Evolutionary conservation across 2,329 filamentous ascomycete genomes (phyloP), one percentile per base, ranked within the genome.

Genomic region (Fusarium mundagurra): DNA sequence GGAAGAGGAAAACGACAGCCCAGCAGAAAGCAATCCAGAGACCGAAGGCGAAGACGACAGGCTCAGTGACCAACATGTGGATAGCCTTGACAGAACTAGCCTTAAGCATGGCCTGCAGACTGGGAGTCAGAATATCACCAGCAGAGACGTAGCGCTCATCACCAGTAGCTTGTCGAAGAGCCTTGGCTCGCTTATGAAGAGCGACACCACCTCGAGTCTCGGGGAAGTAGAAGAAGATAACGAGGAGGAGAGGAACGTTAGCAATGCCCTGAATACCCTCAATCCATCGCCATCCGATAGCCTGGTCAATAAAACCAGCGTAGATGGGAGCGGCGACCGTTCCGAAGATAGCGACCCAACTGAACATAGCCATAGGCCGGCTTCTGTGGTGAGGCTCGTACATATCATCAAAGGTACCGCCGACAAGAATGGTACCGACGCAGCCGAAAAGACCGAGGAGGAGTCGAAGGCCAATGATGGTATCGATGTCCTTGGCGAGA

Each of bases 21-120:
- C 74, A 76, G 44, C 74, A 76, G 59, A 76, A 76, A 5, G 74
- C 74, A 11, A 76, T 76, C 74, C 74, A 76, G 18, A 76, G 69
- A 33, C 74, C 74, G 33, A 76, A 76, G 4, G 74, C 74, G 53
- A 76, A 73, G 29, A 76, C 74, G 5, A 76, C 74, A n/a, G 74
- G 74, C 50, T 76, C 74, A 1, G 74, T 76, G 8, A 69, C 74
- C 34, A 76, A 10, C 74, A 76, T 76, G 44, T 76, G 74, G 29
- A 76, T 76, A 24, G 74, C 72, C 58, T 75, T 75, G 33, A 75
- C 73, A 4, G 73, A 75, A 22, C 73, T 75, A 3, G 73, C 73
- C 58, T 75, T 75, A 4, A 75, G 63, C 73, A 75, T 75, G 13
- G 73, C 72, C 61, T 75, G 48, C 5, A 75, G 73, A 53, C 72